Percentiles rank a stretch among this genome's conserved stretches.
Evolutionary conservation across 768 basidiomycete genomes (phyloP).

Genomic region (Gloeostereum incarnatum): DNA sequence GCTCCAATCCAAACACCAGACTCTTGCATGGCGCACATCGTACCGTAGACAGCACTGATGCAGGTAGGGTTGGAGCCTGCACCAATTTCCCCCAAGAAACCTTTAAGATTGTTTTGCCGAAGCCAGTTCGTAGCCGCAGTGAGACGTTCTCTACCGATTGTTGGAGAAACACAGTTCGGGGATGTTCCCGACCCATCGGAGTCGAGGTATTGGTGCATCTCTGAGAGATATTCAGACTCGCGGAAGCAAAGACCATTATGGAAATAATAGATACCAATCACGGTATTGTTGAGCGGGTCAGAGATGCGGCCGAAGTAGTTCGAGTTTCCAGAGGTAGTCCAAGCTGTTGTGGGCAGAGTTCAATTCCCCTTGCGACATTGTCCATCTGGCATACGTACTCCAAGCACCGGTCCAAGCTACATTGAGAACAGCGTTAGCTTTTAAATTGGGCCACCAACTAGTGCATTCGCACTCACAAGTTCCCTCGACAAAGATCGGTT

Average conservation of each 20-base stretch:
- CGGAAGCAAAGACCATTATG: no score
- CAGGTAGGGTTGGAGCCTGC: conserved; percentile 30
- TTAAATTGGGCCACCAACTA: background rate
- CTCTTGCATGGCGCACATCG: conserved; percentile 50
- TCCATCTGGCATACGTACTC: conserved; percentile 24
- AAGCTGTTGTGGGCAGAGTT: conserved; percentile 24
- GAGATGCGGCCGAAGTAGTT: conserved; percentile 39
- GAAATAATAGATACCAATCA: conserved; percentile 30
- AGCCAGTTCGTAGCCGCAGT: conserved; percentile 50
- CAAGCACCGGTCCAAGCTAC: conserved; percentile 53
- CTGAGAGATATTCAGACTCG: conserved; percentile 15
- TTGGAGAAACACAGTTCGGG: conserved; percentile 43
- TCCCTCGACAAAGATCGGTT: conserved; percentile 39
- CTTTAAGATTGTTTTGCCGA: conserved; percentile 46
- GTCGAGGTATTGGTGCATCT: conserved; percentile 69
- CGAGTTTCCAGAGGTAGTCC: conserved; percentile 49
- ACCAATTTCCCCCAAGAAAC: conserved; percentile 55
- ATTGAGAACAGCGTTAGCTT: conserved; percentile 18
- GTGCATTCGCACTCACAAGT: conserved; percentile 29
- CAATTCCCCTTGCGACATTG: background rate
- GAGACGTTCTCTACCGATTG: conserved; percentile 51
- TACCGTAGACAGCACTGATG: conserved; percentile 40
- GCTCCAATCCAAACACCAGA: conserved; percentile 47
- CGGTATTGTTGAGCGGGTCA: conserved; percentile 55
- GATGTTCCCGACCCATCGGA: conserved; percentile 52